These are phyloP conservation scores for Lactarius sp. DNA, from an alignment of 768 basidiomycete genomes.

Conservation along the genomic window DNA sequence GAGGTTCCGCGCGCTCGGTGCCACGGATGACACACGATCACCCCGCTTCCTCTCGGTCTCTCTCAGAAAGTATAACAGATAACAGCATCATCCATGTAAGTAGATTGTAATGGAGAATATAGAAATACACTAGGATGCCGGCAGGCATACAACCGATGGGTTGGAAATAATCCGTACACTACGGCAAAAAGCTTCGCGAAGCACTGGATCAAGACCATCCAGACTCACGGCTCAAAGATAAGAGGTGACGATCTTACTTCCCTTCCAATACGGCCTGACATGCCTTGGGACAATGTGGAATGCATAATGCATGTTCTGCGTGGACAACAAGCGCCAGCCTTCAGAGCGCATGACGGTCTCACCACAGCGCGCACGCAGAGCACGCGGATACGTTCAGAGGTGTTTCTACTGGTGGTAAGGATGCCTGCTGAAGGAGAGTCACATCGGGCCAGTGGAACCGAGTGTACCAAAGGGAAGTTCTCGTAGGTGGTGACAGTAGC, in stretches of 20 bases:
- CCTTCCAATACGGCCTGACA: neutral
- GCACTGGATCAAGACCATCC: neutral
- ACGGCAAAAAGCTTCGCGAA: neutral
- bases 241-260: neutral
- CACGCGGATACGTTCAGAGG: neutral
- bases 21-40: neutral
- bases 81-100: neutral
- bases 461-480: neutral
- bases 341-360: neutral
- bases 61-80: too few species aligned
- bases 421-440: neutral
- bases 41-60: too few species aligned
- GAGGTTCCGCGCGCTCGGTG: too few species aligned
- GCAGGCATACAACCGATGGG: neutral
- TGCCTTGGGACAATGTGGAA: neutral
- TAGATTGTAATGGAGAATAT: neutral
- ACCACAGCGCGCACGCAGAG: neutral
- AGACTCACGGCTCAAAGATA: neutral
- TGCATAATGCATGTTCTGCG: neutral
- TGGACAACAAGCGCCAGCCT: neutral
- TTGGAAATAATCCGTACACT: slow-evolving; percentile 5
- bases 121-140: neutral
- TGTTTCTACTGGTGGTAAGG: too few species aligned
- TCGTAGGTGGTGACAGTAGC: neutral
- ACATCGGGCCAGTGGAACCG: neutral